phyloP scores from a whole-genome alignment of 768 basidiomycete species.

The Boletus tomentosulus region DNA sequence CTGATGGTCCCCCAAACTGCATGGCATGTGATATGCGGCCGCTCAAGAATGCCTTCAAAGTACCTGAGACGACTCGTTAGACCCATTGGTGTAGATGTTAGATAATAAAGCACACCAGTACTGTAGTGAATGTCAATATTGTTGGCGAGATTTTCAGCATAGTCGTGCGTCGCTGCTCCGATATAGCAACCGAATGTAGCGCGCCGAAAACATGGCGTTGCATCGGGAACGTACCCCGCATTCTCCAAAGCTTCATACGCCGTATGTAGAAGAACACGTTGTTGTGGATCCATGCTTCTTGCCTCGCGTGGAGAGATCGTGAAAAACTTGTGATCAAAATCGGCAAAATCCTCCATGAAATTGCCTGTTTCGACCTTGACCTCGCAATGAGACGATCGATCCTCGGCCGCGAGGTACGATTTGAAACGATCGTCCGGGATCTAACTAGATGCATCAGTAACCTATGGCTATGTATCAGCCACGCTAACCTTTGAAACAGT shows the following conservation, averaged over 20 bases:
- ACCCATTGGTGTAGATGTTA: background rate
- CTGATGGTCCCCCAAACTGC: conserved; percentile 64
- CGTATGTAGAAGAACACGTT: conserved; percentile 61
- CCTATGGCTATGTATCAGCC: background rate
- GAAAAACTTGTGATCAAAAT: conserved; percentile 71
- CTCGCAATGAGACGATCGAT: conserved; percentile 32
- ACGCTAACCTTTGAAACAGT: conserved; percentile 51
- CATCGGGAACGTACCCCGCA: conserved; percentile 63
- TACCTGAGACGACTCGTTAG: conserved; percentile 39
- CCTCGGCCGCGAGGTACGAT: conserved; percentile 30
- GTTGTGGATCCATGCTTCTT: conserved; percentile 72
- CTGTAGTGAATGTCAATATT: conserved; percentile 68
- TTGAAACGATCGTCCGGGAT: conserved; percentile 60
- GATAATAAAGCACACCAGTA: conserved; percentile 43
- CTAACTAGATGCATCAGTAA: conserved; percentile 32
- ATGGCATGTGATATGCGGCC: conserved; percentile 70
- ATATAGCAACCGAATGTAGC: conserved; percentile 62
- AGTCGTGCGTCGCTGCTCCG: conserved; percentile 69
- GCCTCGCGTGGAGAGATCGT: conserved; percentile 72
- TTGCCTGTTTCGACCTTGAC: conserved; percentile 58
- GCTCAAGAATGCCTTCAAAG: conserved; percentile 60
- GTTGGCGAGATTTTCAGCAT: conserved; percentile 57
- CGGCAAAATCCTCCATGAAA: conserved; percentile 53
- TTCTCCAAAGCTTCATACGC: conserved; percentile 68
- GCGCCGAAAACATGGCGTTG: conserved; percentile 47